Evolutionary conservation across 1,139 yeast genomes (phyloP), one percentile per base, ranked within the genome.

Genomic region (Debaryomyces udenii): DNA sequence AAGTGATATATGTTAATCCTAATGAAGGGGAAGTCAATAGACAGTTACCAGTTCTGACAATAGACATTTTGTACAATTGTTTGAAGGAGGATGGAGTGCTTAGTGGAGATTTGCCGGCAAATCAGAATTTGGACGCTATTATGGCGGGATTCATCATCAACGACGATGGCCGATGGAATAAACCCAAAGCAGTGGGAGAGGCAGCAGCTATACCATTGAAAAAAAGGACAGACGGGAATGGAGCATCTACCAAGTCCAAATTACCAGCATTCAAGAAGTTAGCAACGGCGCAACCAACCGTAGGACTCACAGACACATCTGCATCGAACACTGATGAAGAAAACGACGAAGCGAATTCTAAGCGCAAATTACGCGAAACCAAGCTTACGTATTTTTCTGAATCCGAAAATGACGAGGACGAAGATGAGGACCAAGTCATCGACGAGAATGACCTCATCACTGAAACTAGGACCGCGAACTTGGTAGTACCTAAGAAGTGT

Each of bases 1-100:
- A 67, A 38, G 77, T 88, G 29, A 60, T 71, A 41, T 82, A 82
- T 50, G 59, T 83, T 39, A 78, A 90, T 33, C 91, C 90, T 4
- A 75, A 73, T 50, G 67, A 64, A 47, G 66, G 68, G 28, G 63
- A 59, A 7, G 61, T 61, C 38, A 68, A 70, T 38, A 64, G 62
- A 38, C 53, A 57, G 23, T 57, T 84, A 13, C 81, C 81, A 6
- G 57, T 62, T 2, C 56, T 59, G 35, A 69, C 79, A 31, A 68
- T 81, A 40, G 61, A 62, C 31, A 59, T 64, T 33, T 50, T 84
- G 4, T 70, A 58, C 52, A 61, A 59, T 2, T 54, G 78, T 2
- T 60, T 82, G 49, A 60, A 59, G 20, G 61, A 64, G 15, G 74
- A 71, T 11, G 91, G 89, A 13, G 58, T 48, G 27, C 60, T 84